These are phyloP conservation scores for Ceratocystis variospora DNA, from an alignment of 2,329 filamentous ascomycete genomes.

Conservation along the genomic window DNA sequence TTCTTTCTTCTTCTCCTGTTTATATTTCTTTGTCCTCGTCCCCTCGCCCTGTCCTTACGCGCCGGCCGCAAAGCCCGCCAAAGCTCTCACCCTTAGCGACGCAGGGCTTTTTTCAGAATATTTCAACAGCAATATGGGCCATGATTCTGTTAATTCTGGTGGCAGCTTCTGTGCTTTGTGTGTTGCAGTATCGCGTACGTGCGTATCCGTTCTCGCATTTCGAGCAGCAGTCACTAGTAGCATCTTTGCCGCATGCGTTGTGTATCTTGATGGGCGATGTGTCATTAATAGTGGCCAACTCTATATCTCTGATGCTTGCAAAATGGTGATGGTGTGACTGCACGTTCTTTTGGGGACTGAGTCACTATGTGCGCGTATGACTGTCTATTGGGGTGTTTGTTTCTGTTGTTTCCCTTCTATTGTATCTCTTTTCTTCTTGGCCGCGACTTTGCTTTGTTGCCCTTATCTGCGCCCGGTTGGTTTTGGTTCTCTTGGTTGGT, in stretches of 20 bases:
- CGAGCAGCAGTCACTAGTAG: slow-evolving; percentile 14
- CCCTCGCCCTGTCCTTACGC: not conserved
- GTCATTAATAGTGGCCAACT: slow-evolving; percentile 10
- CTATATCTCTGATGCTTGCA: slow-evolving; percentile 19
- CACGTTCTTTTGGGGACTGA: not conserved
- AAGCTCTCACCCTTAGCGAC: not conserved
- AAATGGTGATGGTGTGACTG: slow-evolving; percentile 16
- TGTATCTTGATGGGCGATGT: slow-evolving; percentile 21
- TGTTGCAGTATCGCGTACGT: slow-evolving; percentile 13
- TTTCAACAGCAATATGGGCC: not conserved
- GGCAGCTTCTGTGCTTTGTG: slow-evolving; percentile 7
- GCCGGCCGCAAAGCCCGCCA: not conserved
- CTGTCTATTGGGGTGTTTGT: too few relatives aligned
- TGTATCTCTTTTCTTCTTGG: slow-evolving; percentile 16
- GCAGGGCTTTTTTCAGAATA: not conserved
- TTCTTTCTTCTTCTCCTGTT: not conserved
- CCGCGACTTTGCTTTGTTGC: slow-evolving; percentile 3
- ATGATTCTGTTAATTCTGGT: not conserved
- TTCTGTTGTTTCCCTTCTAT: slow-evolving; percentile 13
- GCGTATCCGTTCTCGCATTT: slow-evolving; percentile 15
- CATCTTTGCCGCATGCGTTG: slow-evolving; percentile 7
- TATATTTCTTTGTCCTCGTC: not conserved
- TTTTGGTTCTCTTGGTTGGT: slow-evolving; percentile 5
- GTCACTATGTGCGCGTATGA: too few relatives aligned
- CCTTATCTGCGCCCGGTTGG: not conserved